These are phyloP conservation scores for Maudiozyma turicensis DNA, from an alignment of 805 yeast species.

Conservation along the genomic window DNA sequence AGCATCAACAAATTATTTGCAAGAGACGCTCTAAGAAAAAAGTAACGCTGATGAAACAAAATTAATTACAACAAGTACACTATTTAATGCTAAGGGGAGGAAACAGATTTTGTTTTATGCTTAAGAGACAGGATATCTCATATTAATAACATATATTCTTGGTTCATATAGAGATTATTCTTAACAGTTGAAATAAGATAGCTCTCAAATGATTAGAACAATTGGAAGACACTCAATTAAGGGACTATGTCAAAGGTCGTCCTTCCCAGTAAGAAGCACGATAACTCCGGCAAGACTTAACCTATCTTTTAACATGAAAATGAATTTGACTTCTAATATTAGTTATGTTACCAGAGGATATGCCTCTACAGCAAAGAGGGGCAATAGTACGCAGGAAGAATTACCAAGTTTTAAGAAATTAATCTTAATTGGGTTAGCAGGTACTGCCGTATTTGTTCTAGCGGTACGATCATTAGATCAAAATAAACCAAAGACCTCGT, in stretches of 20 bases:
- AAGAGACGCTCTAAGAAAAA: too few relatives aligned
- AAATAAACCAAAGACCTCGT: constrained; percentile 28
- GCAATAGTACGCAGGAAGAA: not conserved
- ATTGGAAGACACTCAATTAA: not conserved
- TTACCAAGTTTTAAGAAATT: constrained; percentile 34
- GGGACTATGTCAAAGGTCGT: not conserved
- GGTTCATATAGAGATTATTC: too few relatives aligned
- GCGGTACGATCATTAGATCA: constrained; percentile 31
- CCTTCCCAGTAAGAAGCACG: not conserved
- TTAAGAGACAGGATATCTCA: too few relatives aligned
- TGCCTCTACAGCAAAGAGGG: not conserved
- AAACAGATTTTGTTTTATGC: too few relatives aligned
- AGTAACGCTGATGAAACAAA: too few relatives aligned
- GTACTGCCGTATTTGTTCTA: constrained; percentile 35
- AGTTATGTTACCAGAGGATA: not conserved
- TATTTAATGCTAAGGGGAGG: too few relatives aligned
- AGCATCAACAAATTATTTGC: too few relatives aligned
- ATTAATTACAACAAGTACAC: too few relatives aligned
- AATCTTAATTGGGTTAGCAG: constrained; percentile 35
- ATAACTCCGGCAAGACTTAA: not conserved
- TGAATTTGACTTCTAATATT: not conserved
- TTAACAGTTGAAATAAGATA: too few relatives aligned
- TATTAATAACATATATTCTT: too few relatives aligned
- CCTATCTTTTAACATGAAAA: not conserved
- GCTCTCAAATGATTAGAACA: too few relatives aligned